These are phyloP conservation scores for Ilyonectria mors-panacis DNA, from an alignment of 2,329 filamentous ascomycete species.

Conservation along the genomic window DNA sequence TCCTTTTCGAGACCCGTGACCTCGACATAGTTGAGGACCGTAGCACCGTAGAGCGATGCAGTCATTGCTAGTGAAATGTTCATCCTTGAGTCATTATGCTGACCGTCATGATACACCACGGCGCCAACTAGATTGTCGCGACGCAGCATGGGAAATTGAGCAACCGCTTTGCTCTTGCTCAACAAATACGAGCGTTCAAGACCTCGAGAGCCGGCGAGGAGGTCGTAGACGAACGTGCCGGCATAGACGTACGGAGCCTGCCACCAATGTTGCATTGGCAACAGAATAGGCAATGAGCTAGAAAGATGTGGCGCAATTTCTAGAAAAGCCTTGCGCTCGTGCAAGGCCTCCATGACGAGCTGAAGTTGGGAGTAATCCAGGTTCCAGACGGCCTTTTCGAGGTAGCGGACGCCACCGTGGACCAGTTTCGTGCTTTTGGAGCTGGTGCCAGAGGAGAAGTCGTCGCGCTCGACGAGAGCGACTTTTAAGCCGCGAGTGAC, in stretches of 20 bases:
- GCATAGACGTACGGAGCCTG: constrained; percentile 82
- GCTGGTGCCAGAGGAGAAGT: constrained; percentile 86
- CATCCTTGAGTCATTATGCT: constrained; percentile 91
- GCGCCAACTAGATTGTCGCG: constrained; percentile 81
- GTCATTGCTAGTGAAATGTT: constrained; percentile 88
- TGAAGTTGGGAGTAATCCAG: constrained; percentile 87
- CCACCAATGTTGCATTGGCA: constrained; percentile 87
- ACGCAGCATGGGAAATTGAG: constrained; percentile 84
- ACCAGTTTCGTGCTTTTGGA: constrained; percentile 92
- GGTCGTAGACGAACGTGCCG: constrained; percentile 84
- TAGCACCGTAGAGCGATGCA: constrained; percentile 84
- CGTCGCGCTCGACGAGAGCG: constrained; percentile 85
- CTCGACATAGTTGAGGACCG: constrained; percentile 85
- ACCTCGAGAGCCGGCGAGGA: constrained; percentile 84
- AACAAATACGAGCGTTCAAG: constrained; percentile 89
- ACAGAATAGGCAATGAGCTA: constrained; percentile 85
- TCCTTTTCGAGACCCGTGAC: constrained; percentile 83
- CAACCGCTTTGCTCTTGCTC: constrained; percentile 81
- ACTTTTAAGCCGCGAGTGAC: constrained; percentile 85
- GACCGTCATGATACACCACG: constrained; percentile 88
- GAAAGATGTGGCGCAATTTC: constrained; percentile 88
- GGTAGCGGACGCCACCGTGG: constrained; percentile 86
- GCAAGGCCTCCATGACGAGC: constrained; percentile 85
- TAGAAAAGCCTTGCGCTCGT: constrained; percentile 87
- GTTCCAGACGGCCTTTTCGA: constrained; percentile 90